Conservation (phyloP, 176 grass and related monocot species). For the Triticum dicoccoides region DNA sequence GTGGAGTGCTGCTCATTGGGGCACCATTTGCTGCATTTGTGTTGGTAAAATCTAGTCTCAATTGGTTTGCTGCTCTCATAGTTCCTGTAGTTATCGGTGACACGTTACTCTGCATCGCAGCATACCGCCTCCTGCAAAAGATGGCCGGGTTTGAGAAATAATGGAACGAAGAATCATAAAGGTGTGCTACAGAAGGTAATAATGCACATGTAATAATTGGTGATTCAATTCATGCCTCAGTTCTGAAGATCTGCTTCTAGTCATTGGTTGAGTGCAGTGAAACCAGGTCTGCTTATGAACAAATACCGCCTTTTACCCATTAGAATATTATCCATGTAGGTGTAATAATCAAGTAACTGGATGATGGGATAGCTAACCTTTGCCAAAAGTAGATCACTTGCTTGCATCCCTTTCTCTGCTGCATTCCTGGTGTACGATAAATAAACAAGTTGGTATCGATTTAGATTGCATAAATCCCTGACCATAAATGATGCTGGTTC, state of each 20-base stretch:
- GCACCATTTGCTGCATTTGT: slow-evolving; percentile 22
- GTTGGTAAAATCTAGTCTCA: slow-evolving; percentile 38
- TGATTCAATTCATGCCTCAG: slow-evolving; percentile 47
- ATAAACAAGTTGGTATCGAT: background rate
- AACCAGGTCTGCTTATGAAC: slow-evolving; percentile 60
- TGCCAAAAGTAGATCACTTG: slow-evolving; percentile 57
- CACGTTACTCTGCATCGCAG: slow-evolving; percentile 54
- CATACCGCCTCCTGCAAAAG: slow-evolving; percentile 62
- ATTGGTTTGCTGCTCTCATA: slow-evolving; percentile 28
- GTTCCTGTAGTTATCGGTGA: slow-evolving; percentile 43
- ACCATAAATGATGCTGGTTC: slow-evolving; percentile 4
- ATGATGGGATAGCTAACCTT: slow-evolving; percentile 41
- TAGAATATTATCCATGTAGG: background rate
- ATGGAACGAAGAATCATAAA: background rate
- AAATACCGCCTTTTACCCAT: background rate
- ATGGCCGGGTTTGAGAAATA: background rate
- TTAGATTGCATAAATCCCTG: slow-evolving; percentile 2
- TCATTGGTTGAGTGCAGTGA: slow-evolving; percentile 77
- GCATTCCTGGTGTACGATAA: slow-evolving; percentile 49
- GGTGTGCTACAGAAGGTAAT: background rate
- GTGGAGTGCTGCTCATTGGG: slow-evolving; percentile 30
- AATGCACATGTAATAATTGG: background rate
- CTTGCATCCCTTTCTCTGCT: slow-evolving; percentile 67
- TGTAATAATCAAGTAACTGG: background rate
- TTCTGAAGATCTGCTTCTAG: slow-evolving; percentile 75